Base-by-base conservation (phyloP, 2,329 filamentous ascomycete genomes). In the Pseudogymnoascus sp. region DNA sequence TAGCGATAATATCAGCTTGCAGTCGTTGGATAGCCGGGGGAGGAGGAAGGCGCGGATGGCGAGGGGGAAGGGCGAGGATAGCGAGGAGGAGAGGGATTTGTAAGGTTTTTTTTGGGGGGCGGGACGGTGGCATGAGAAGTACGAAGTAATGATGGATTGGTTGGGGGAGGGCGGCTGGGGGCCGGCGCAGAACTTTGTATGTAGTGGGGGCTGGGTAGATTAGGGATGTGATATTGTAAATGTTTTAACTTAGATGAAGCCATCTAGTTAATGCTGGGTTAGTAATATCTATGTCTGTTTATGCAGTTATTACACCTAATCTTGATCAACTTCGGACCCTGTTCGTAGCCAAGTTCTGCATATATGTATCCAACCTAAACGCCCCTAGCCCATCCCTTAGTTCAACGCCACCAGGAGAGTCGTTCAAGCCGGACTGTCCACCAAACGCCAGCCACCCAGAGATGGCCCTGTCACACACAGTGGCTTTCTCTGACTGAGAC, bases 11-110 rank as follows among this genome's bases (percentile, higher is more conserved):
- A 82, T 88, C 68, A 78, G 79, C 73, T 71, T 88, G 76, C 82
- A 86, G 65, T 83, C 78, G 36, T 73, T 88, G 73, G 83, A 88
- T 71, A 81, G 81, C 69, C 77, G 75, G 48, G 85, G 85, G 51
- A 85, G 79, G 78, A 82, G 77, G 75, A 75, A 55, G 29, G 48
- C 48, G 29, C 4, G 48, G 29, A 55, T 55, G 48, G 48, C 48
- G 48, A 55, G 48, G 48, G 48, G 48, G 10, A 55, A 55, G 48
- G 48, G 29, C 8, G 48, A 55, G 29, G 48, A 55, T 55, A 55
- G 48, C 15, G 48, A 55, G 48, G 48, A 55, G n/a, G 48, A 55
- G 48, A 55, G 29, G 48, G 48, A 55, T 15, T 55, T 55, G 48
- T 55, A 55, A 55, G 21, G 25, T 9, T 33, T 51, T 51, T 21